A percentile compares a stretch with the other conserved stretches of the same genome.
phyloP scores from a whole-genome alignment of 805 yeast genomes.

The Pichia eremophila region DNA sequence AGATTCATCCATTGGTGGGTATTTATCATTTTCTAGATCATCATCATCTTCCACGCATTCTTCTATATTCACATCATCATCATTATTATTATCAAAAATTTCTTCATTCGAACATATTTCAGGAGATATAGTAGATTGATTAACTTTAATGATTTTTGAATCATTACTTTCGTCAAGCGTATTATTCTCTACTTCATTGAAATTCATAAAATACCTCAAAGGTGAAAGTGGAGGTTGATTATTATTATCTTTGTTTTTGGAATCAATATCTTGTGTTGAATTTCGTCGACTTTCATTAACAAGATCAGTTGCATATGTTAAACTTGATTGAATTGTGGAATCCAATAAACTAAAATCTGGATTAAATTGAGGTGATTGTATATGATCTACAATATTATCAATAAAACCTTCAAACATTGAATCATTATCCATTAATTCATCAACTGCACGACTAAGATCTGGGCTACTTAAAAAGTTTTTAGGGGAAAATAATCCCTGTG shows the following conservation, averaged over 20 bases:
- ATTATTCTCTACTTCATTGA: neutral
- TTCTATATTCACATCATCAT: neutral
- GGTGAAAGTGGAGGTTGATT: too few species aligned
- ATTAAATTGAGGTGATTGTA: constrained; percentile 10
- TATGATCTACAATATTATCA: constrained; percentile 9
- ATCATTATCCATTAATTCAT: constrained; percentile 2
- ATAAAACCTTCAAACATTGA: constrained; percentile 1
- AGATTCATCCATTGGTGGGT: constrained; percentile 28
- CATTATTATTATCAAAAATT: neutral
- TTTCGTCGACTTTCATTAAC: neutral
- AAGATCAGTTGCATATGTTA: neutral
- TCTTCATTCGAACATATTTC: too few species aligned
- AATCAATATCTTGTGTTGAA: neutral
- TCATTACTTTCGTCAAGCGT: neutral
- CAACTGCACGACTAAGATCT: constrained; percentile 4
- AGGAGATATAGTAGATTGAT: too few species aligned
- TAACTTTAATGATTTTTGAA: neutral
- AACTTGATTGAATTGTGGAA: neutral
- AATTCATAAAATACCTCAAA: too few species aligned
- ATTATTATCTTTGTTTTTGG: neutral
- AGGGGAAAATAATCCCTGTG: too few species aligned
- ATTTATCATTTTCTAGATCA: constrained; percentile 11
- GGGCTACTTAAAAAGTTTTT: too few species aligned
- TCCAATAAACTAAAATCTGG: constrained; percentile 10
- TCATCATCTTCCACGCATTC: constrained; percentile 2